A percentile compares a stretch with the other conserved stretches of the same genome.
Conservation (phyloP, 2,329 filamentous ascomycete species). For the Fusarium sp. region DNA sequence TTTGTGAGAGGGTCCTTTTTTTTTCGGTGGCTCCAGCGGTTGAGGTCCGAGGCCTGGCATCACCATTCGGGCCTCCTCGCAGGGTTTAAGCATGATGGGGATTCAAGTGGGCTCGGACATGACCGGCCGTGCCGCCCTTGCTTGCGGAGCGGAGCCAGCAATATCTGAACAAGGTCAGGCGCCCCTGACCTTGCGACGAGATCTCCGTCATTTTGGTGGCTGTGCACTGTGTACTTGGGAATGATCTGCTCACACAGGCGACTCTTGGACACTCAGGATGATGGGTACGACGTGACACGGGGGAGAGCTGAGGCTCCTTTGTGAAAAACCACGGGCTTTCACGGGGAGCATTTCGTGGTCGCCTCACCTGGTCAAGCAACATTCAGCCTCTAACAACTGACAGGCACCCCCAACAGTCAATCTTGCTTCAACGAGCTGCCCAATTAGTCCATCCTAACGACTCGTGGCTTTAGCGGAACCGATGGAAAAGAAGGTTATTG, state of each 20-base stretch:
- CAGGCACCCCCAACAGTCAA: not conserved
- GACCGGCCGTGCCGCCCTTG: conserved; percentile 34
- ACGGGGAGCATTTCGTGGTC: not conserved
- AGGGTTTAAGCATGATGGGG: conserved; percentile 22
- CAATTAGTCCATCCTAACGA: not conserved
- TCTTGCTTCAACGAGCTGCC: not conserved
- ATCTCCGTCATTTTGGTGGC: conserved; percentile 1
- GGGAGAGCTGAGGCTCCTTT: not conserved
- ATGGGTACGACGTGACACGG: not conserved
- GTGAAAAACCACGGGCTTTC: not conserved
- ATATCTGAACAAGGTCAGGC: conserved; percentile 3
- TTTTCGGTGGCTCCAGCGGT: conserved; percentile 22
- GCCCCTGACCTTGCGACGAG: conserved; percentile 23
- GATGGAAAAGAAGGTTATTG: conserved; percentile 7
- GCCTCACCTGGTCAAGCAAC: not conserved
- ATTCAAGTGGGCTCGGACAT: conserved; percentile 37
- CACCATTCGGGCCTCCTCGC: conserved; percentile 10
- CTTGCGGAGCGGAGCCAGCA: conserved; percentile 27
- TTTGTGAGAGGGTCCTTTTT: conserved; percentile 7
- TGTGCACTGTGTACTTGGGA: conserved; percentile 9
- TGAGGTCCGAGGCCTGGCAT: conserved; percentile 16
- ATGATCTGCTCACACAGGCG: not conserved
- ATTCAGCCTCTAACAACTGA: not conserved
- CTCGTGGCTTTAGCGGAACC: not conserved
- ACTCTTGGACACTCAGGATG: not conserved